These are phyloP conservation scores for Tetrapisispora nanseiensis DNA, from an alignment of 805 yeast species.

Conservation along the genomic window DNA sequence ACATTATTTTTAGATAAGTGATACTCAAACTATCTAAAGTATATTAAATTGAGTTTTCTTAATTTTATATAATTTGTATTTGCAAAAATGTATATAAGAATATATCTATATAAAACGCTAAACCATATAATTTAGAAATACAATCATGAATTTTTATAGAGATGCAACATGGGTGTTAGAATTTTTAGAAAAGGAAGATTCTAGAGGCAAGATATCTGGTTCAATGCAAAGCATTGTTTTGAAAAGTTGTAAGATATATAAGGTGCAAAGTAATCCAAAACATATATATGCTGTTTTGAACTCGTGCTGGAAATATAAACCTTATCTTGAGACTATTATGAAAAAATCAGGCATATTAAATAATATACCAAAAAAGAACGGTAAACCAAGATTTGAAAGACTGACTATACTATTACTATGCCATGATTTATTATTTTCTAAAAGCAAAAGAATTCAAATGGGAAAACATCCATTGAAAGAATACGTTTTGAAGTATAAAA, in stretches of 20 bases:
- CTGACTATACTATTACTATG: conserved; percentile 44
- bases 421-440: conserved; percentile 71
- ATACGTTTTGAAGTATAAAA: conserved; percentile 64
- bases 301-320: conserved; percentile 65
- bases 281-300: conserved; percentile 78
- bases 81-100: too few relatives aligned
- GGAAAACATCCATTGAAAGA: conserved; percentile 84
- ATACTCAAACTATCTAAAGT: too few relatives aligned
- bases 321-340: conserved; percentile 52
- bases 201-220: conserved; percentile 34
- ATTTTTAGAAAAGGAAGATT: conserved; percentile 23
- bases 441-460: conserved; percentile 74
- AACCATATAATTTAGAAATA: not conserved
- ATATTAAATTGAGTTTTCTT: too few relatives aligned
- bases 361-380: conserved; percentile 34
- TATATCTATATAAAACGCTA: too few relatives aligned
- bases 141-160: conserved; percentile 30
- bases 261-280: conserved; percentile 59
- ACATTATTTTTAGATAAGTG: too few relatives aligned
- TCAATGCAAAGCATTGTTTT: conserved; percentile 46
- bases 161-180: conserved; percentile 34
- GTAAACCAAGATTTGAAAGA: conserved; percentile 37
- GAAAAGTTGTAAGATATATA: conserved; percentile 37
- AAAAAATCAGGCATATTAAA: conserved; percentile 57
- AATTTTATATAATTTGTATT: too few relatives aligned